Conservation (phyloP, 2,329 filamentous ascomycete species). For the Sphaerulina vaccinii region DNA sequence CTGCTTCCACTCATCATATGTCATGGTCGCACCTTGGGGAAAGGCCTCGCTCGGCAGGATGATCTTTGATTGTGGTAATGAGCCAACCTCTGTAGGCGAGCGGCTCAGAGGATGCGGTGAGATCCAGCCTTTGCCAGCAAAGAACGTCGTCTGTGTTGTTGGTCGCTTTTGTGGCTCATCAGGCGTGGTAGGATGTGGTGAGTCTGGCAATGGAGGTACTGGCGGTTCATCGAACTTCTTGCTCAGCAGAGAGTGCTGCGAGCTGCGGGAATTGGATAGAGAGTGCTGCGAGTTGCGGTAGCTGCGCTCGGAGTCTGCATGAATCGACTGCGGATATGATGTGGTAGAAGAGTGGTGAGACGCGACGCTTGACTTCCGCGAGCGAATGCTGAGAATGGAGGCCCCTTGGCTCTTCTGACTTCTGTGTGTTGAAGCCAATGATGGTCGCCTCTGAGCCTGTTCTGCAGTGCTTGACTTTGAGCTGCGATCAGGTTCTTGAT, state of each 20-base stretch:
- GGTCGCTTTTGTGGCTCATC: neutral
- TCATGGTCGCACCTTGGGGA: conserved; percentile 26
- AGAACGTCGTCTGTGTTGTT: conserved; percentile 23
- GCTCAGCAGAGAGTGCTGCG: neutral
- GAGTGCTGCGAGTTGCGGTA: neutral
- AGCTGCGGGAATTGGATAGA: neutral
- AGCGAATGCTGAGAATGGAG: neutral
- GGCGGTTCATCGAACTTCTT: neutral
- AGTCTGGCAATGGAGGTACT: conserved; percentile 1
- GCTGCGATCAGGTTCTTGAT: neutral
- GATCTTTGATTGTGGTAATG: conserved; percentile 29
- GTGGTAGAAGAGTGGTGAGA: conserved; percentile 7
- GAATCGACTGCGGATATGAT: neutral
- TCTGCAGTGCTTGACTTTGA: neutral
- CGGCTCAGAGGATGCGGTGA: conserved; percentile 36
- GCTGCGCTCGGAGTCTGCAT: neutral
- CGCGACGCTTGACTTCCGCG: conserved; percentile 2
- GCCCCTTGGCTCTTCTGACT: conserved; percentile 7
- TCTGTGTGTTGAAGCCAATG: neutral
- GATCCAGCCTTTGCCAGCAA: conserved; percentile 37
- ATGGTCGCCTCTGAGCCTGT: neutral
- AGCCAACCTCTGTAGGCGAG: conserved; percentile 19
- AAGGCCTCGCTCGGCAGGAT: conserved; percentile 22
- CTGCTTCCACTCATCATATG: conserved; percentile 32
- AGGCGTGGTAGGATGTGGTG: neutral